phyloP scores from a whole-genome alignment of 805 yeast species.

The Brettanomyces bruxellensis region DNA sequence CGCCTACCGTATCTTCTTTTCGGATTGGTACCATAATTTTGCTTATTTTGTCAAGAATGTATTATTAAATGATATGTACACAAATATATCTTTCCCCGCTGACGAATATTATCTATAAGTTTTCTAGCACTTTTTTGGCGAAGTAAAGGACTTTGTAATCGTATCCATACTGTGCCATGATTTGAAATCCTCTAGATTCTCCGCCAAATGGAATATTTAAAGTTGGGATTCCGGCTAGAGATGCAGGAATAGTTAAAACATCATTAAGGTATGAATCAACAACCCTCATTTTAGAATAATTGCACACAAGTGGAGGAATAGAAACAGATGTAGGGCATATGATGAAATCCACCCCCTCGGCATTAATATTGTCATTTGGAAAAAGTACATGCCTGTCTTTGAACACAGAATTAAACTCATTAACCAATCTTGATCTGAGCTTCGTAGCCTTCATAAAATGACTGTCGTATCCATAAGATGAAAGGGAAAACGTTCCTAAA shows the following conservation, averaged over 20 bases:
- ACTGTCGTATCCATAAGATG: constrained; percentile 62
- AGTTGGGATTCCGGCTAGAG: constrained; percentile 86
- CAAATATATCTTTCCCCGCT: background rate
- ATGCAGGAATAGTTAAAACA: constrained; percentile 80
- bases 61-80: background rate
- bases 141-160: constrained; percentile 52
- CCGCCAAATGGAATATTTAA: constrained; percentile 59
- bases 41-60: background rate
- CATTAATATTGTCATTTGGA: constrained; percentile 6
- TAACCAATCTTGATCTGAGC: constrained; percentile 49
- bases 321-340: constrained; percentile 61
- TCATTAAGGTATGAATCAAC: constrained; percentile 71
- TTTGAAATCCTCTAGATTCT: constrained; percentile 58
- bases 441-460: constrained; percentile 72
- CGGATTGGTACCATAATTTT: background rate
- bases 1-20: background rate
- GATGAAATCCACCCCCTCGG: constrained; percentile 53
- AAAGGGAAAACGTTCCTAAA: constrained; percentile 79
- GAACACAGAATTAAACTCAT: constrained; percentile 62
- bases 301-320: constrained; percentile 36
- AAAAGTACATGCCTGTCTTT: constrained; percentile 34
- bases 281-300: constrained; percentile 22
- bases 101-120: background rate
- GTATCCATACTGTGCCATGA: constrained; percentile 81
- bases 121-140: constrained; percentile 9